Conservation (phyloP, 1,139 yeast species). For the Kurtzmaniella natalensis region DNA sequence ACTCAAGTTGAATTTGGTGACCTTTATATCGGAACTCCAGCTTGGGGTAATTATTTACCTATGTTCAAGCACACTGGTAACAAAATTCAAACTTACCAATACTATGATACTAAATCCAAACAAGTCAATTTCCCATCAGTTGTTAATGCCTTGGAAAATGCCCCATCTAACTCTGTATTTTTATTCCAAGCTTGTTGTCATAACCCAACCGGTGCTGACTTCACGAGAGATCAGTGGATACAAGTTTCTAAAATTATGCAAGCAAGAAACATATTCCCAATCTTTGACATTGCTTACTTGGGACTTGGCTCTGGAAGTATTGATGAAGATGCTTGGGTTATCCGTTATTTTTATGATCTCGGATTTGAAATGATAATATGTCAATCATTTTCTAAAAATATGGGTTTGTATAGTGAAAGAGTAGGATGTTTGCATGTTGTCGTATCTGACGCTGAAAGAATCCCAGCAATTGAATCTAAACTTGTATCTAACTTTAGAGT, state of each 20-base stretch:
- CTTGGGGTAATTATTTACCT: constrained; percentile 39
- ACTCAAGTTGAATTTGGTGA: constrained; percentile 23
- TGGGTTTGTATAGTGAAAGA: constrained; percentile 45
- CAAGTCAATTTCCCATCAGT: constrained; percentile 28
- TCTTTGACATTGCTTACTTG: constrained; percentile 91
- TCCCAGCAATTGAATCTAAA: constrained; percentile 18
- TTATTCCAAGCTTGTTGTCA: constrained; percentile 93
- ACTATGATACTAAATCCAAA: constrained; percentile 27
- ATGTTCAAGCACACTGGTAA: constrained; percentile 33
- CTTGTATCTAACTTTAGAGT: constrained; percentile 30
- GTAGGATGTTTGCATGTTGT: constrained; percentile 40
- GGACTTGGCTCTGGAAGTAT: constrained; percentile 70
- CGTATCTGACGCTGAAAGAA: constrained; percentile 18
- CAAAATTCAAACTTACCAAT: constrained; percentile 21
- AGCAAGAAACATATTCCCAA: constrained; percentile 57
- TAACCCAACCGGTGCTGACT: constrained; percentile 95
- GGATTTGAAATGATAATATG: constrained; percentile 30
- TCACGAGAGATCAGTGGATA: constrained; percentile 75
- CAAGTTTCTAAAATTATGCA: constrained; percentile 59
- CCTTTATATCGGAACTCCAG: constrained; percentile 36
- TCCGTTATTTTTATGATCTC: constrained; percentile 20
- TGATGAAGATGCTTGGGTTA: constrained; percentile 27
- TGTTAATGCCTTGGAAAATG: constrained; percentile 23
- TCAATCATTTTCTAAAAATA: constrained; percentile 42
- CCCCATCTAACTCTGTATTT: constrained; percentile 30